Evolutionary conservation across 495 filamentous ascomycete genomes (phyloP).

Genomic region (Rostrohypoxylon terebratum): DNA sequence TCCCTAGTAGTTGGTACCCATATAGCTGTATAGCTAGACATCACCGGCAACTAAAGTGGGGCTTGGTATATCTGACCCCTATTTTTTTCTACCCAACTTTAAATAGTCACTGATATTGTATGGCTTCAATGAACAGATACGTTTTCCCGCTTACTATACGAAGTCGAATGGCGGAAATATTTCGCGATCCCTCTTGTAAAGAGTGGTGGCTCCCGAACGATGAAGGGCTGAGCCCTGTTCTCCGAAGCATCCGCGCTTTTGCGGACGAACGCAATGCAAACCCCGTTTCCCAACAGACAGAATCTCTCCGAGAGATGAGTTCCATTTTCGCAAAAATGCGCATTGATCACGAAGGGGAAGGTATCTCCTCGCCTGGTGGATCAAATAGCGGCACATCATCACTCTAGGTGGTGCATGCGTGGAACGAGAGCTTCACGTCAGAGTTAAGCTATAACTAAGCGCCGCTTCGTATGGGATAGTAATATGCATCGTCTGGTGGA

Average conservation of each 20-base stretch:
- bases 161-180: constrained; percentile 75
- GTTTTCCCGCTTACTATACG: constrained; percentile 82
- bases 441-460: not conserved
- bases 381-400: constrained; percentile 39
- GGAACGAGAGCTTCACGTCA: not conserved
- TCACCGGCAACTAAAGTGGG: not conserved
- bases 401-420: constrained; percentile 12
- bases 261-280: constrained; percentile 76
- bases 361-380: constrained; percentile 34
- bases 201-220: constrained; percentile 91
- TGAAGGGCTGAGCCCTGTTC: constrained; percentile 75
- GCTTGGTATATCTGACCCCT: not conserved
- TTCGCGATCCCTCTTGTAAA: constrained; percentile 72
- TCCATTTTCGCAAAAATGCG: constrained; percentile 70
- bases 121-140: constrained; percentile 67
- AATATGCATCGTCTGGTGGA: not conserved
- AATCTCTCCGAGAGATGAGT: constrained; percentile 80
- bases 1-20: not conserved
- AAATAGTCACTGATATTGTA: constrained; percentile 37
- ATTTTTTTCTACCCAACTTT: not conserved
- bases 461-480: not conserved
- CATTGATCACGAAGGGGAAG: constrained; percentile 44
- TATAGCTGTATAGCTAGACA: not conserved
- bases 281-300: constrained; percentile 69
- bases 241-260: constrained; percentile 80